A percentile compares a stretch with the other conserved stretches of the same genome.
phyloP scores from a whole-genome alignment of 2,329 filamentous ascomycete genomes.

The Trichoderma polysporum region DNA sequence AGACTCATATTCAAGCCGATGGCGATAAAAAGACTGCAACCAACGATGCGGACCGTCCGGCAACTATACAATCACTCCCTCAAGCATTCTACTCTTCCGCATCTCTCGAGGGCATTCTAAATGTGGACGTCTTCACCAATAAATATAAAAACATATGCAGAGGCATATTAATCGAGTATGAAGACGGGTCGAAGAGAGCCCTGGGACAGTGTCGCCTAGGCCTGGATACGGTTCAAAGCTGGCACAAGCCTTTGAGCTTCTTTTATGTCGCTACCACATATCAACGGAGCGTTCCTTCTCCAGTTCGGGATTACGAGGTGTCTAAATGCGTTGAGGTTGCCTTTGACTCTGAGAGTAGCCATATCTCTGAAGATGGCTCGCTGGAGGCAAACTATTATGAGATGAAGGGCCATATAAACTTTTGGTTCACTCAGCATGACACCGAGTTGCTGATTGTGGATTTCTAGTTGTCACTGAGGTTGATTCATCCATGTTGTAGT shows the following conservation, averaged over 20 bases:
- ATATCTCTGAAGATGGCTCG: not conserved
- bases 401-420: not conserved
- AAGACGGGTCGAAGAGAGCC: not conserved
- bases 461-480: not conserved
- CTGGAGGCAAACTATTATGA: not conserved
- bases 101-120: not conserved
- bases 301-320: not conserved
- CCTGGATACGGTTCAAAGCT: not conserved
- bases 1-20: not conserved
- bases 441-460: not conserved
- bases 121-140: not conserved
- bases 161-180: not conserved
- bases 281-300: not conserved
- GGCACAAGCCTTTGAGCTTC: not conserved
- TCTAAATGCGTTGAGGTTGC: not conserved
- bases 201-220: conserved; percentile 6
- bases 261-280: not conserved
- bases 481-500: not conserved
- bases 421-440: not conserved
- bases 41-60: not conserved
- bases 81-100: not conserved
- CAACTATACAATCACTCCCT: not conserved
- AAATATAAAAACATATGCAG: not conserved
- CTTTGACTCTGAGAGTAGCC: not conserved
- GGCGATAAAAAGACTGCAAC: not conserved